Evolutionary conservation across 768 basidiomycete species (phyloP).

Genomic region (Punctularia strigosozonata): DNA sequence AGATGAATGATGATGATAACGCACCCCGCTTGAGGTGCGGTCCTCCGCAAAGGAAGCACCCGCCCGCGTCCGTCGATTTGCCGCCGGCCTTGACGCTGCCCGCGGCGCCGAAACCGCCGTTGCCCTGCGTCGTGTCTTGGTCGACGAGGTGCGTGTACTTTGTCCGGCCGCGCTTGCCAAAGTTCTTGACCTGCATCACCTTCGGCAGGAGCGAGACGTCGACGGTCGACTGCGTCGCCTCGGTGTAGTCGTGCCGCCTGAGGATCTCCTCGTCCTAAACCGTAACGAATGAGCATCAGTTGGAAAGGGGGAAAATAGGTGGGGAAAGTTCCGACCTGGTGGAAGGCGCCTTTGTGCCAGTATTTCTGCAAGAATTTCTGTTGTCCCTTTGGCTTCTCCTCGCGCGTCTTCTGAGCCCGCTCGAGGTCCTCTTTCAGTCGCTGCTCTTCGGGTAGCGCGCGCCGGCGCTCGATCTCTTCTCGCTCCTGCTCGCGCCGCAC

Average conservation of each 20-base stretch:
- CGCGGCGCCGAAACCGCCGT: constrained; percentile 55
- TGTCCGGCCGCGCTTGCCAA: constrained; percentile 83
- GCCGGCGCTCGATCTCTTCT: constrained; percentile 83
- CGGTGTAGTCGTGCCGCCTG: constrained; percentile 73
- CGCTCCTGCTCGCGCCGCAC: constrained; percentile 71
- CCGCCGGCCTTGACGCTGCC: constrained; percentile 46
- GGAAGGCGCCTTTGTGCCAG: constrained; percentile 99
- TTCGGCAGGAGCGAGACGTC: constrained; percentile 85
- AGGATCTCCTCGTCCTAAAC: constrained; percentile 81
- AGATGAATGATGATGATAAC: too few relatives aligned
- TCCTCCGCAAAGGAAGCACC: constrained; percentile 91
- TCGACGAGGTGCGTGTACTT: constrained; percentile 96
- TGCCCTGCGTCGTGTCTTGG: constrained; percentile 72
- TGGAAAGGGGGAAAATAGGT: constrained; percentile 1
- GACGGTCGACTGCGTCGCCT: constrained; percentile 78
- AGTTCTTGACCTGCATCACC: constrained; percentile 96
- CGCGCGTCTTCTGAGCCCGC: constrained; percentile 67
- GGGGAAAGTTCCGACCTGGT: constrained; percentile 49
- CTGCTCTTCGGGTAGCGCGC: constrained; percentile 90
- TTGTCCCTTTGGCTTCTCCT: constrained; percentile 83
- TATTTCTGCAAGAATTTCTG: constrained; percentile 96
- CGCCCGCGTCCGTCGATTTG: constrained; percentile 35
- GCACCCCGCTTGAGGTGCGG: constrained; percentile 86
- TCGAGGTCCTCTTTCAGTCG: constrained; percentile 87
- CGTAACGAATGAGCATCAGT: constrained; percentile 2